A percentile compares a stretch with the other conserved stretches of the same genome.
phyloP scores from a whole-genome alignment of 73 alveolate species.

The Diophrys sp. region DNA sequence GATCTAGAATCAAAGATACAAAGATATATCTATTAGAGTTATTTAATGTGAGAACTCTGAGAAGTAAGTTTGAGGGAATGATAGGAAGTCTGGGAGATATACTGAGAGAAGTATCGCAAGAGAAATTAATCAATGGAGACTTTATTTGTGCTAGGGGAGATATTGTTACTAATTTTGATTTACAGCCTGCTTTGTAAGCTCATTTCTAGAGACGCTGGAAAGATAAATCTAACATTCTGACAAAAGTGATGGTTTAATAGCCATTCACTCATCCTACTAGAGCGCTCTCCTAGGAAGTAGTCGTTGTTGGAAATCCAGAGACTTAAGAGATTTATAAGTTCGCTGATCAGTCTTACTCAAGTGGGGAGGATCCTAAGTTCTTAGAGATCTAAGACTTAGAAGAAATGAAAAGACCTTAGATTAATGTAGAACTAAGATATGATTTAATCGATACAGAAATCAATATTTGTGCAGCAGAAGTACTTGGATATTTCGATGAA shows the following conservation, averaged over 20 bases:
- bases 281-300: constrained; percentile 17
- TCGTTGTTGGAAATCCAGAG: constrained; percentile 16
- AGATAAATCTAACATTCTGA: constrained; percentile 26
- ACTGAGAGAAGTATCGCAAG: constrained; percentile 34
- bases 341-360: too few species aligned
- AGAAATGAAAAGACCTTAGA: constrained; percentile 8
- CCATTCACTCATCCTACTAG: constrained; percentile 39
- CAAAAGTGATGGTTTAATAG: constrained; percentile 25
- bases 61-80: neutral
- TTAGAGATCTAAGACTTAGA: neutral
- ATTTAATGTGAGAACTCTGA: neutral
- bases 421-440: constrained; percentile 24
- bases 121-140: constrained; percentile 26
- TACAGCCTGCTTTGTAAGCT: constrained; percentile 21
- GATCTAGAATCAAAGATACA: constrained; percentile 37
- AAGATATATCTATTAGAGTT: constrained; percentile 29
- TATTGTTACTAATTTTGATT: constrained; percentile 23
- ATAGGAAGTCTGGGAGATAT: constrained; percentile 42
- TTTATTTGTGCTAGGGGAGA: constrained; percentile 45
- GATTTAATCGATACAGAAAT: constrained; percentile 40
- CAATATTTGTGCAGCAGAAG: constrained; percentile 37
- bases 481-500: constrained; percentile 40
- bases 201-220: constrained; percentile 31
- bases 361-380: neutral
- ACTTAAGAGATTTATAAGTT: constrained; percentile 39